These are phyloP conservation scores for Adenanthera pavonina DNA, from an alignment of 306 rosid genomes.

Conservation along the genomic window DNA sequence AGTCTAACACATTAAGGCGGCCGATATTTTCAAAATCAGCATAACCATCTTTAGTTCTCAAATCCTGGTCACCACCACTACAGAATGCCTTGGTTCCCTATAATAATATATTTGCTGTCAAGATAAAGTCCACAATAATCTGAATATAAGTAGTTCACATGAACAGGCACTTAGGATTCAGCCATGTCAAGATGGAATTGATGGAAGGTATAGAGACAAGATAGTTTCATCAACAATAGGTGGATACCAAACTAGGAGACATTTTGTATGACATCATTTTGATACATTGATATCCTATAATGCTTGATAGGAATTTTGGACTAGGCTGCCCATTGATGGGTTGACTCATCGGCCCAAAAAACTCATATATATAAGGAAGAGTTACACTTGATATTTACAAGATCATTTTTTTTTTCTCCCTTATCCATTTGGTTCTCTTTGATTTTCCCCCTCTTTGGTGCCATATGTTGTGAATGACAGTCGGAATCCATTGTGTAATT, in stretches of 20 bases:
- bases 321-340: too few relatives aligned
- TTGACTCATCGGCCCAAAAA: too few relatives aligned
- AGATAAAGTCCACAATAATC: conserved; percentile 7
- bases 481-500: too few relatives aligned
- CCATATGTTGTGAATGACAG: too few relatives aligned
- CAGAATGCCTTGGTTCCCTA: conserved; percentile 90
- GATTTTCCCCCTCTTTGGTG: too few relatives aligned
- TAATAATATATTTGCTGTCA: background rate
- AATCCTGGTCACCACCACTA: conserved; percentile 89
- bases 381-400: too few relatives aligned
- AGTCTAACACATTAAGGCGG: conserved; percentile 86
- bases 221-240: background rate
- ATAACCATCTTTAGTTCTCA: conserved; percentile 86
- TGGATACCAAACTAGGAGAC: background rate
- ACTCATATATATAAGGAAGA: too few relatives aligned
- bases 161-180: background rate
- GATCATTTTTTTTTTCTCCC: too few relatives aligned
- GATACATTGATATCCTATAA: background rate
- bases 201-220: background rate
- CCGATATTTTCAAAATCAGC: conserved; percentile 65
- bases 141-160: conserved; percentile 1
- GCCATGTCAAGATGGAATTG: background rate
- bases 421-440: too few relatives aligned
- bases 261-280: background rate
- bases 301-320: too few relatives aligned